Evolutionary conservation across 805 yeast species (phyloP).

Genomic region (Metschnikowia drakensbergensis): DNA sequence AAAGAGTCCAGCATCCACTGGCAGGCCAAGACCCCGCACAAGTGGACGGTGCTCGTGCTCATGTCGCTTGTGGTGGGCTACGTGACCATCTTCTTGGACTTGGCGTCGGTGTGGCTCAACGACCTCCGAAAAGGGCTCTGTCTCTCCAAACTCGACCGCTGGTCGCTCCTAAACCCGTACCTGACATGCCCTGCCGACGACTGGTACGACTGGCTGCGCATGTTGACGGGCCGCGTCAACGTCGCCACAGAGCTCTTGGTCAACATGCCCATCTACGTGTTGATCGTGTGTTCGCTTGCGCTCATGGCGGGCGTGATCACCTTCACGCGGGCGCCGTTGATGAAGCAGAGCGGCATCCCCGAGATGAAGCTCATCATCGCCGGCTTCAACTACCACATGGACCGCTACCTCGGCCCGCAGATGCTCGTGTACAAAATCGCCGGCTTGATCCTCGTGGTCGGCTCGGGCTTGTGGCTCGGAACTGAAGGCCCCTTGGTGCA

Average conservation of each 20-base stretch:
- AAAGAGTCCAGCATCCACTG: conserved; percentile 34
- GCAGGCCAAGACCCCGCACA: conserved; percentile 18
- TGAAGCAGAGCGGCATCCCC: conserved; percentile 60
- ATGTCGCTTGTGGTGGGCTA: conserved; percentile 48
- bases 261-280: conserved; percentile 35
- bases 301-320: conserved; percentile 30
- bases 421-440: conserved; percentile 53
- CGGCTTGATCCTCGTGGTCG: conserved; percentile 62
- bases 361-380: conserved; percentile 66
- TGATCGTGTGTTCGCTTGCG: conserved; percentile 25
- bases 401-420: conserved; percentile 47
- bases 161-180: conserved; percentile 42
- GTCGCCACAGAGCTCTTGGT: conserved; percentile 21
- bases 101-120: conserved; percentile 46
- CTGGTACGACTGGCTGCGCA: conserved; percentile 38
- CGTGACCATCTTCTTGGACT: conserved; percentile 47
- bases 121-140: conserved; percentile 56
- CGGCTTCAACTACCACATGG: conserved; percentile 51
- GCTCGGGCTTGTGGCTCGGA: conserved; percentile 80
- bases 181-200: conserved; percentile 41
- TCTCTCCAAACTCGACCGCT: conserved; percentile 29
- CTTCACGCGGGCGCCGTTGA: conserved; percentile 22
- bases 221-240: conserved; percentile 21
- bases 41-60: conserved; percentile 48
- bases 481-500: conserved; percentile 87